Conservation (phyloP, 257 asterid genomes). For the Rhazya stricta region DNA sequence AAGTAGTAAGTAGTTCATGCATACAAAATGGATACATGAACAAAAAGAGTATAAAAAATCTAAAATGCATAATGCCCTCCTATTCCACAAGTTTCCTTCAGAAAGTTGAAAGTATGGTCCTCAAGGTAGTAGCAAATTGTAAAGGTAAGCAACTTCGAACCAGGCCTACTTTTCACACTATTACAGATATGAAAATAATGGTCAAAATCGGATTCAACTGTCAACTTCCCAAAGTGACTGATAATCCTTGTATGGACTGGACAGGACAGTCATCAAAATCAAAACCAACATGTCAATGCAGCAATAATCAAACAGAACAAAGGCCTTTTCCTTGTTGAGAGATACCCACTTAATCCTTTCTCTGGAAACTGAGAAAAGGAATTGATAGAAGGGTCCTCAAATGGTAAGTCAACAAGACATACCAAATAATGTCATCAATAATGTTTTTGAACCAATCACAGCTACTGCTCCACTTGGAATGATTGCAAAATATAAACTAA, state of each 20-base stretch:
- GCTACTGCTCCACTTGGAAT: conserved; percentile 1
- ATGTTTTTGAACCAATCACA: neutral
- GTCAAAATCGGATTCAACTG: no score
- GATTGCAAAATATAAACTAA: neutral
- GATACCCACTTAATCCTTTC: neutral
- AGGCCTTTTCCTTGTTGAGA: neutral
- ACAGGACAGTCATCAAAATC: no score
- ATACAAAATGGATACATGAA: neutral
- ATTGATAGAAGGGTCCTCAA: neutral
- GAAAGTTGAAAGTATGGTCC: neutral
- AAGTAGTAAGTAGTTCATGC: neutral
- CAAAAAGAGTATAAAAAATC: neutral
- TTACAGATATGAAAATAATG: no score
- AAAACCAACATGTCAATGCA: neutral
- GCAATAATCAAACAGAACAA: neutral
- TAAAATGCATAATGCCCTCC: neutral
- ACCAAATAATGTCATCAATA: neutral
- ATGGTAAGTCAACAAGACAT: neutral
- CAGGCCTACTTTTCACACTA: no score
- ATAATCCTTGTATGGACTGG: no score
- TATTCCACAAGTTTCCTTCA: neutral
- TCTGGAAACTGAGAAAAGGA: neutral
- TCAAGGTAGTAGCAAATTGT: neutral
- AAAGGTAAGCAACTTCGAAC: no score
- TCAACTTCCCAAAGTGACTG: no score